Percentiles rank a stretch among this genome's conserved stretches.
These are phyloP conservation scores for Fusarium tanahbumbuense DNA, from an alignment of 2,329 filamentous ascomycete species.

Conservation along the genomic window DNA sequence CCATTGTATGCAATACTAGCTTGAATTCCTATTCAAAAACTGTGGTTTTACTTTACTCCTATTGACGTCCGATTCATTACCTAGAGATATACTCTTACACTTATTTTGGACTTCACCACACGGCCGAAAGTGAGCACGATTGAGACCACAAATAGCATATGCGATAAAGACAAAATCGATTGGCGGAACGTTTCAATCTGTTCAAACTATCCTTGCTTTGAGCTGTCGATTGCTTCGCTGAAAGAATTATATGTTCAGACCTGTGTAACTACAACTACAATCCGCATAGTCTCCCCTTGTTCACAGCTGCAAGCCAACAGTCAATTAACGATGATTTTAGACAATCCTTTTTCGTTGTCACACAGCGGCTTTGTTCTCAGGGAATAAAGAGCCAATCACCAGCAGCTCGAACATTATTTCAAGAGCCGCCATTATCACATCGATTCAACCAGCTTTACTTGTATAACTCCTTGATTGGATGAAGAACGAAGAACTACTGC, in stretches of 20 bases:
- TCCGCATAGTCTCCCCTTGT: neutral
- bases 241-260: neutral
- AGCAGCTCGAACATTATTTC: neutral
- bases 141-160: neutral
- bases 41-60: neutral
- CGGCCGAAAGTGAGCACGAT: neutral
- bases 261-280: neutral
- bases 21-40: fast-evolving
- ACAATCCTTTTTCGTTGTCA: neutral
- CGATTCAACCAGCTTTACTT: neutral
- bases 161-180: neutral
- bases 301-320: neutral
- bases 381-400: too few relatives aligned
- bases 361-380: neutral
- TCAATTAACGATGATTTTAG: fast-evolving
- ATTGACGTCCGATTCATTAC: neutral
- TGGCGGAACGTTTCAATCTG: neutral
- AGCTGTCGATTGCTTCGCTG: neutral
- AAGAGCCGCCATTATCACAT: neutral
- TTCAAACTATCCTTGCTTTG: neutral
- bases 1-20: fast-evolving
- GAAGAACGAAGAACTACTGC: neutral
- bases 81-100: neutral
- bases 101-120: neutral
- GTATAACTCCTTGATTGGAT: neutral